Conservation (phyloP, 352 stramenopile species). For the Pythium aphanidermatum region DNA sequence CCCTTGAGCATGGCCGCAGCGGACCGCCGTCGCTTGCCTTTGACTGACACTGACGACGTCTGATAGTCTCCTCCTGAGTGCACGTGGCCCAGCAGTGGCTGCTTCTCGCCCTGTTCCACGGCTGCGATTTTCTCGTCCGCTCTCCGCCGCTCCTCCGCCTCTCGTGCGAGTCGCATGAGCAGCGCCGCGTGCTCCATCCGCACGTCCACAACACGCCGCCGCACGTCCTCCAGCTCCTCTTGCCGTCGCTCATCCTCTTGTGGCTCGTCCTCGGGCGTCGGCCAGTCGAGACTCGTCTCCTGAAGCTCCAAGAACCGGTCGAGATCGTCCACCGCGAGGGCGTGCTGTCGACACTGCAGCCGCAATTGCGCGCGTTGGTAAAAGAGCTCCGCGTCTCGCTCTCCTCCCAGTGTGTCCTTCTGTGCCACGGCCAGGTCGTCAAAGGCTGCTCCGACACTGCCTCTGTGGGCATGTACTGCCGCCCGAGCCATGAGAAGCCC, state of each 20-base stretch:
- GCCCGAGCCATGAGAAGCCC: slow-evolving; percentile 44
- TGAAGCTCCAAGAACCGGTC: slow-evolving; percentile 67
- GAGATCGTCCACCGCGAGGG: slow-evolving; percentile 45
- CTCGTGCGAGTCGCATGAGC: slow-evolving; percentile 40
- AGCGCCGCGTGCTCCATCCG: slow-evolving; percentile 53
- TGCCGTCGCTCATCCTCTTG: slow-evolving; percentile 15
- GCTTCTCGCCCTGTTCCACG: slow-evolving; percentile 37
- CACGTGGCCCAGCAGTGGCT: slow-evolving; percentile 11
- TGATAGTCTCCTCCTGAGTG: slow-evolving; percentile 9
- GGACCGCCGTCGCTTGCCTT: background rate
- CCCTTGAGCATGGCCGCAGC: background rate
- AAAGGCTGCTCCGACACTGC: slow-evolving; percentile 44
- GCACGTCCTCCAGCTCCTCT: background rate
- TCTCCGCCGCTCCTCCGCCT: slow-evolving; percentile 36
- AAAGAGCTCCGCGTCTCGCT: slow-evolving; percentile 51
- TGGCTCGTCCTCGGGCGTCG: background rate
- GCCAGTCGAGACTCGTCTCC: slow-evolving; percentile 30
- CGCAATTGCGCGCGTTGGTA: slow-evolving; percentile 53
- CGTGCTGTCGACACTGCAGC: slow-evolving; percentile 35
- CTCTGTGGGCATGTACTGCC: slow-evolving; percentile 47
- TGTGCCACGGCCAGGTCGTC: slow-evolving; percentile 50
- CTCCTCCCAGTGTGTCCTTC: slow-evolving; percentile 24
- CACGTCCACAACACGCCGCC: slow-evolving; percentile 36
- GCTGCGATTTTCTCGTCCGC: slow-evolving; percentile 42
- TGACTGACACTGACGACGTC: background rate